These are phyloP conservation scores for Nepenthes mirabilis DNA, from an alignment of 148 eudicot genomes.

Conservation along the genomic window DNA sequence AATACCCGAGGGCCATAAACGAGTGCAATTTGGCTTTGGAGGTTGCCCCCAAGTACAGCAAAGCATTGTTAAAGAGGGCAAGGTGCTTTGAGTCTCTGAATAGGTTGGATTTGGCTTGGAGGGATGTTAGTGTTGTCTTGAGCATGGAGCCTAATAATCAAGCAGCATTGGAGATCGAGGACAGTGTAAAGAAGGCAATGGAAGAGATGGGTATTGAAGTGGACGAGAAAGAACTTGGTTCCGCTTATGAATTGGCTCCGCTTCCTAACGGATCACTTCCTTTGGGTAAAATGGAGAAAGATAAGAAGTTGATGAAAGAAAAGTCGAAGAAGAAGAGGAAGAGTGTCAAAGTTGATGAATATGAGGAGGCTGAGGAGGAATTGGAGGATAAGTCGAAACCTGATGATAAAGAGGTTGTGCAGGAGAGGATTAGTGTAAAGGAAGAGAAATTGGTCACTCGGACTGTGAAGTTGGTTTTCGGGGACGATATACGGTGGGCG, in stretches of 20 bases:
- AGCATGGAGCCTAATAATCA: constrained; percentile 80
- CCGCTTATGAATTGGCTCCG: constrained; percentile 21
- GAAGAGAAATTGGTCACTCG: constrained; percentile 48
- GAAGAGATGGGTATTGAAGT: constrained; percentile 52
- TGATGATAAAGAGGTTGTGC: constrained; percentile 77
- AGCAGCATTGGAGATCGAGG: constrained; percentile 61
- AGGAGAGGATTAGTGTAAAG: constrained; percentile 46
- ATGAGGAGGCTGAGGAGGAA: constrained; percentile 17
- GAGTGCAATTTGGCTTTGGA: constrained; percentile 91
- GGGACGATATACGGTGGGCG: constrained; percentile 83
- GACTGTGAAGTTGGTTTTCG: constrained; percentile 68
- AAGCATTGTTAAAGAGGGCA: constrained; percentile 83
- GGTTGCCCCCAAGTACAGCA: constrained; percentile 96
- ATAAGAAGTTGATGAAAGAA: constrained; percentile 19
- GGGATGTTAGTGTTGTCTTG: constrained; percentile 74
- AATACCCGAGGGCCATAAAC: constrained; percentile 76
- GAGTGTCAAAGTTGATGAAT: constrained; percentile 14
- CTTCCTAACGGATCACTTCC: constrained; percentile 13
- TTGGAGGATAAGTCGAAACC: constrained; percentile 19
- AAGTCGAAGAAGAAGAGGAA: constrained; percentile 23
- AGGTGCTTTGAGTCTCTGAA: constrained; percentile 79
- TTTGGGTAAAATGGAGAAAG: constrained; percentile 25
- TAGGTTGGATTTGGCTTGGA: constrained; percentile 69
- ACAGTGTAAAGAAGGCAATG: constrained; percentile 38
- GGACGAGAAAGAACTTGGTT: constrained; percentile 49